These are phyloP conservation scores for Tremella fuciformis DNA, from an alignment of 768 basidiomycete species.

Conservation along the genomic window DNA sequence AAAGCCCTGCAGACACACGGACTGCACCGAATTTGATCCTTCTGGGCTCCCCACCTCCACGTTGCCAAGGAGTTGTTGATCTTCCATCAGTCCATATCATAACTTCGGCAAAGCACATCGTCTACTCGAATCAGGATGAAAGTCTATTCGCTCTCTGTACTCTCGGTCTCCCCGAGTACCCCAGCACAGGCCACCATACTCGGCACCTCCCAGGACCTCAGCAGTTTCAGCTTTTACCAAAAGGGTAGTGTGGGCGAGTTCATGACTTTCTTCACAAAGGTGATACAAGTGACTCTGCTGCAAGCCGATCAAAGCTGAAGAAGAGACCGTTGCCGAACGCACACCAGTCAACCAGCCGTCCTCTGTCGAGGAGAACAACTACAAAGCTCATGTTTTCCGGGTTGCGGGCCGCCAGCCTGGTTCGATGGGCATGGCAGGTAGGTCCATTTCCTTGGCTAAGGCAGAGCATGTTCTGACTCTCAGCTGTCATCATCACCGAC, in stretches of 20 bases:
- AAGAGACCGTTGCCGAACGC: conserved; percentile 77
- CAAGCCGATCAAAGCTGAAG: background rate
- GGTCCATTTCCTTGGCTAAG: conserved; percentile 34
- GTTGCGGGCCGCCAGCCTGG: conserved; percentile 70
- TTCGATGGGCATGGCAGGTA: conserved; percentile 64
- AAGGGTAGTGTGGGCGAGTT: conserved; percentile 82
- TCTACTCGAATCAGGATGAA: conserved; percentile 61
- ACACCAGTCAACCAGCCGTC: conserved; percentile 84
- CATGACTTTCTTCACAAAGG: conserved; percentile 81
- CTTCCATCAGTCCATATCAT: too few relatives aligned
- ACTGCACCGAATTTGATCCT: too few relatives aligned
- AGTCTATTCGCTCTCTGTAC: conserved; percentile 74
- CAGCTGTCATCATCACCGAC: conserved; percentile 89
- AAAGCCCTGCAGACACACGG: too few relatives aligned
- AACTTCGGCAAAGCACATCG: background rate
- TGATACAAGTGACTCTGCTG: conserved; percentile 8
- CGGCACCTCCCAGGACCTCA: conserved; percentile 70
- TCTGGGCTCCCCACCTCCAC: too few relatives aligned
- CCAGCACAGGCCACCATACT: conserved; percentile 64
- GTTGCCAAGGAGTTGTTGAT: too few relatives aligned
- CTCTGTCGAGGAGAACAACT: conserved; percentile 88
- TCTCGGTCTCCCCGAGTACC: conserved; percentile 63
- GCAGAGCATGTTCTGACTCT: background rate
- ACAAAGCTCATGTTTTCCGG: conserved; percentile 88
- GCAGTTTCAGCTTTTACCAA: conserved; percentile 92